Evolutionary conservation across 2,329 filamentous ascomycete species (phyloP).

Genomic region (Seiridium cupressi): DNA sequence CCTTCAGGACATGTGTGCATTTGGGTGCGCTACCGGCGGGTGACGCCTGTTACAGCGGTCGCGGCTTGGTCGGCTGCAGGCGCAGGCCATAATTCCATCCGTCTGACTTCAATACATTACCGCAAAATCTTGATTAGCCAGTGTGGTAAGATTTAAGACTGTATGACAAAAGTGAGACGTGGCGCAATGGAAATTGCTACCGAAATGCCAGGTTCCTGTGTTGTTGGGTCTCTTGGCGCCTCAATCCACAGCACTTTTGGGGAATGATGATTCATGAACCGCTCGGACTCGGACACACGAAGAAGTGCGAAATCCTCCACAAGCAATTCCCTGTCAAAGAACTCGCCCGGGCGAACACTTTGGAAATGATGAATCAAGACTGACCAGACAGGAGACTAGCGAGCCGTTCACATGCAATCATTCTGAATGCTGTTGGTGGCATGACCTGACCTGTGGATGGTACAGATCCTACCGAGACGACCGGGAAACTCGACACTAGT

Average conservation of each 20-base stretch:
- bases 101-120: neutral
- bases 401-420: neutral
- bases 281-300: conserved; percentile 3
- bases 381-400: neutral
- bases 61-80: neutral
- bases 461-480: too few species aligned
- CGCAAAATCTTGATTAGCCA: too few species aligned
- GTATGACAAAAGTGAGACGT: neutral
- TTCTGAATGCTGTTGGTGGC: neutral
- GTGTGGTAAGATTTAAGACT: neutral
- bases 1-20: too few species aligned
- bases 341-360: neutral
- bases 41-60: neutral
- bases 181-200: neutral
- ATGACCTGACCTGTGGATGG: neutral
- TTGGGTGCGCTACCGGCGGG: too few species aligned
- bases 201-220: neutral
- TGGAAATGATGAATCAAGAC: conserved; percentile 10
- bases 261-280: conserved; percentile 11
- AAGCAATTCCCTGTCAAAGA: neutral
- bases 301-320: neutral
- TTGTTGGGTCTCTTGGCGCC: neutral
- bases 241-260: neutral
- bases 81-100: neutral
- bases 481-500: neutral